phyloP scores from a whole-genome alignment of 768 basidiomycete species.

The Leccinum rimulosum region DNA sequence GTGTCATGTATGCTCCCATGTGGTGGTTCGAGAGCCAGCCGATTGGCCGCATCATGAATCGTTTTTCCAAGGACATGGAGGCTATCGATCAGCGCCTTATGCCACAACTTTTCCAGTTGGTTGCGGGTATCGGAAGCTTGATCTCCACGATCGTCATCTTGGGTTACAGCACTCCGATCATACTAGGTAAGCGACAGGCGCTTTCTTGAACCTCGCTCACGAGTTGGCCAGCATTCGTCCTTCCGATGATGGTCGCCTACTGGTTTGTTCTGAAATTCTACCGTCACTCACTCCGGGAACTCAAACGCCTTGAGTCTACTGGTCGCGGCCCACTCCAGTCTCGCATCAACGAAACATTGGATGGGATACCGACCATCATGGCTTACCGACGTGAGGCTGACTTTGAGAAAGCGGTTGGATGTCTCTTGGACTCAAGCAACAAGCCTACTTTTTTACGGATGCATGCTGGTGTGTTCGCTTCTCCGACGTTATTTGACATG shows the following conservation, averaged over 20 bases:
- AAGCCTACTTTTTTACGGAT: conserved; percentile 27
- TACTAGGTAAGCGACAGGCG: conserved; percentile 33
- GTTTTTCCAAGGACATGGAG: conserved; percentile 43
- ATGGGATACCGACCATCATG: conserved; percentile 45
- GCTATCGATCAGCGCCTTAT: conserved; percentile 38
- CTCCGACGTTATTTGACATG: neutral
- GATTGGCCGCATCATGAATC: conserved; percentile 46
- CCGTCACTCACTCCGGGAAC: conserved; percentile 45
- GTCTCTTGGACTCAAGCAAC: conserved; percentile 26
- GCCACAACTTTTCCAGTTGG: conserved; percentile 29
- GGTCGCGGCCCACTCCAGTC: conserved; percentile 49
- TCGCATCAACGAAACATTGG: conserved; percentile 50
- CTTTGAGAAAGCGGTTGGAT: conserved; percentile 22
- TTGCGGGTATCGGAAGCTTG: conserved; percentile 24
- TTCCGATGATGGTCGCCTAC: conserved; percentile 34
- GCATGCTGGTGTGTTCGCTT: conserved; percentile 22
- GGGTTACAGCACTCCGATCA: conserved; percentile 26
- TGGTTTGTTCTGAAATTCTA: conserved; percentile 45
- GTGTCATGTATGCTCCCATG: conserved; percentile 25
- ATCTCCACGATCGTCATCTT: conserved; percentile 25
- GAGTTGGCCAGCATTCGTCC: conserved; percentile 16
- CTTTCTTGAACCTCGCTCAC: conserved; percentile 21
- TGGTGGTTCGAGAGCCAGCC: conserved; percentile 35
- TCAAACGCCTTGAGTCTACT: conserved; percentile 45
- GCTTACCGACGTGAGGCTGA: conserved; percentile 40